Evolutionary conservation across 352 stramenopile species (phyloP).

Genomic region (Pythium myriotylum): DNA sequence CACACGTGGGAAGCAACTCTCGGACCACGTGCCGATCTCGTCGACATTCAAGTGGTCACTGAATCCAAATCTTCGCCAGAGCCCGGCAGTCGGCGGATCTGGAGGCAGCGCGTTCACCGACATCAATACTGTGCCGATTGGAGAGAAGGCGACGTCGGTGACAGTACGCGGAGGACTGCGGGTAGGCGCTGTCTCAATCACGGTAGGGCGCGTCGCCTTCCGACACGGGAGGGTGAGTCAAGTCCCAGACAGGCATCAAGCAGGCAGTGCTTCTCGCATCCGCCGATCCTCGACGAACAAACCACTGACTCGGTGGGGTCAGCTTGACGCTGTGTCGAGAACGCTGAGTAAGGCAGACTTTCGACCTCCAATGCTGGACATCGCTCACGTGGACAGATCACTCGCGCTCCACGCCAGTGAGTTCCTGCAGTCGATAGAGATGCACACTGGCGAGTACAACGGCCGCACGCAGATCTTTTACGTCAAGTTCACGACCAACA

Average conservation of each 20-base stretch:
- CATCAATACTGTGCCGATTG: conserved; percentile 25
- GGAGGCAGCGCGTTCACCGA: conserved; percentile 41
- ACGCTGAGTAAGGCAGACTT: too few relatives aligned
- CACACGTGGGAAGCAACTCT: conserved; percentile 36
- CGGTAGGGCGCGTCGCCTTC: conserved; percentile 19
- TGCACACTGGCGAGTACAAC: conserved; percentile 44
- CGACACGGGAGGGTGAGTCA: conserved; percentile 40
- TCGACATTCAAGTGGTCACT: conserved; percentile 42
- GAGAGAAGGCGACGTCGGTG: conserved; percentile 35
- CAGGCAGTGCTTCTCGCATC: too few relatives aligned
- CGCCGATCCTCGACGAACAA: too few relatives aligned
- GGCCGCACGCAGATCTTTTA: conserved; percentile 41
- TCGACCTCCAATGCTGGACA: too few relatives aligned
- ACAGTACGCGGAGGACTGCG: conserved; percentile 31
- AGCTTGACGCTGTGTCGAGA: too few relatives aligned
- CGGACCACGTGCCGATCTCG: too few relatives aligned
- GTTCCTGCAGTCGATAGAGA: conserved; percentile 47
- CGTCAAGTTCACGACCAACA: too few relatives aligned
- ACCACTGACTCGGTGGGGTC: too few relatives aligned
- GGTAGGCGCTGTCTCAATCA: conserved; percentile 42
- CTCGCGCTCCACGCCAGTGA: conserved; percentile 39
- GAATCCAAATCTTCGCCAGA: conserved; percentile 30
- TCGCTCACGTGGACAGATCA: too few relatives aligned
- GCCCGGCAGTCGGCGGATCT: conserved; percentile 41
- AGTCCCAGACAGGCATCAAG: too few relatives aligned